Evolutionary conservation across 2,329 filamentous ascomycete species (phyloP), one percentile per base, ranked within the genome.

Genomic region (Trichoderma hamatum): DNA sequence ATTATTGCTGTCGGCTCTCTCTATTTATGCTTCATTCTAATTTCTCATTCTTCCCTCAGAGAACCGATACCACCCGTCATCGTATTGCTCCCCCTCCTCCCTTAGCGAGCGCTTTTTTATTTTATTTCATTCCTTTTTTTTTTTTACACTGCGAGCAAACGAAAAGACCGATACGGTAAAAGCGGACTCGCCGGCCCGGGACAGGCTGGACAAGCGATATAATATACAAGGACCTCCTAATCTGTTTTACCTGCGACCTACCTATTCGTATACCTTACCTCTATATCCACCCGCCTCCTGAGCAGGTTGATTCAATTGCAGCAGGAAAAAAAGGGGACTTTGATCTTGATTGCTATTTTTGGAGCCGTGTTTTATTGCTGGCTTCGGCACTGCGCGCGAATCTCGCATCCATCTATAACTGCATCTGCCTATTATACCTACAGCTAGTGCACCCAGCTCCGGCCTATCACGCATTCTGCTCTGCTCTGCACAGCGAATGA

Each of bases 401-500:
- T 11, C n/a, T 24, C 39, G 46, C 46, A 49, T 49, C 46, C 1
- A 13, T 49, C n/a, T 49, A 49, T 14, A 49, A 5, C 46, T 49
- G n/a, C 46, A 49, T 49, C 46, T 11, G 21, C n/a, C 19, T 3
- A n/a, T n/a, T 49, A n/a, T 11, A 13, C n/a, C 19, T 36, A 10
- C 34, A 36, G 3, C 34, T 36, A 36, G 30, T 30, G 30, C 30
- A 30, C 3, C 6, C 39, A n/a, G 39, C 39, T 19, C 39, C 39
- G 19, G 19, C 39, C 39, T 43, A 43, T 43, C 39, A 43, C 9
- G 7, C 0, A 43, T 14, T 49, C 3, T n/a, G 7, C 21, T 49
- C 3, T n/a, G 7, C 21, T n/a, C 19, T n/a, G 6, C 16, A 43
- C 62, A 52, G 52, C 63, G 63, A 10, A 66, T 66, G 63, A 66